Base-by-base conservation (phyloP, 441 rosid genomes). In the Melastoma candidum region DNA sequence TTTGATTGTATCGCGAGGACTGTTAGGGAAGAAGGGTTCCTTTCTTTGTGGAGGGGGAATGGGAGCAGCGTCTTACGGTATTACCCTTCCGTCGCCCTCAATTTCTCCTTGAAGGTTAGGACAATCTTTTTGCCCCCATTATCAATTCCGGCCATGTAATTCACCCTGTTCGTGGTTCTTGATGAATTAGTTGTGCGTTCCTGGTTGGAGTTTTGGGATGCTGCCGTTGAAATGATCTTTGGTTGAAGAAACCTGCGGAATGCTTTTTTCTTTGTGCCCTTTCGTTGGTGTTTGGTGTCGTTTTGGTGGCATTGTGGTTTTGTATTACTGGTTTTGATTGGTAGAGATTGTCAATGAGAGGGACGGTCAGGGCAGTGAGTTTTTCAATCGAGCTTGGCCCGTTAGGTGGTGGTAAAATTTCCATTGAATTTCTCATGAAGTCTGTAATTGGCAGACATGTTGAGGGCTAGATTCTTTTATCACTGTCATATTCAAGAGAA, bases 41-140 rank as follows among this genome's bases (percentile, higher is more conserved):
- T 84, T 7, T 92, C 95, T 32, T 71, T 92, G 0, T 92, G 98
- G 98, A 79, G 98, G 69, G 98, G 98, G 68, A 92, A 92, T 65
- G 98, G 90, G 39, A 92, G 81, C 54, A 81, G 95, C 55, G 95
- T 92, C 24, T 81, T 92, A 49, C 85, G 97, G 26, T 79, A 92
- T 70, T 88, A 92, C 56, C 98, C 98, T 52, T 92, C 98, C 0
- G 98, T 88, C n/a, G 94, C 98, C 26, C 92, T 88, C 56, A 92
- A 92, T 74, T 92, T 92, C 75, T 92, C 98, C 12, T 94, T 92
- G 4, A 92, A 92, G 80, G 90, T 78, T 43, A 59, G 13, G 8
- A 36, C 8, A 36, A 36, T 36, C 41, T 36, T 36, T 36, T 36
- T 4, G 41, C 8, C 41, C 41, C 1, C 8, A 36, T 17, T 17